phyloP scores from a whole-genome alignment of 2,329 filamentous ascomycete genomes.

The Sporothrix euskadiensis region DNA sequence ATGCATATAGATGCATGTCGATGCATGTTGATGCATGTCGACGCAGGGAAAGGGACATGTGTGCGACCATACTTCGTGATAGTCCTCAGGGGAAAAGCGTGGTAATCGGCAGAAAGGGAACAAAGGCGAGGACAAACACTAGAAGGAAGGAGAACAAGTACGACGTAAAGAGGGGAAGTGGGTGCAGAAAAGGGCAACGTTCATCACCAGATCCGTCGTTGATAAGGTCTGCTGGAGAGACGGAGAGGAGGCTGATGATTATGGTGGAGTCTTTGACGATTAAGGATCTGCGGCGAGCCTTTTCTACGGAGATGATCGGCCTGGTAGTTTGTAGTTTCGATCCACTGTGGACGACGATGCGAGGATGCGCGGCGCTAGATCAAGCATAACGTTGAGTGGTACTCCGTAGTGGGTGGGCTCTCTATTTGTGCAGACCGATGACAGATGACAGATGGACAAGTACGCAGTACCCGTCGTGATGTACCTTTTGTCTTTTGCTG shows the following conservation, averaged over 20 bases:
- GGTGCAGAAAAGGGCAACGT: background rate
- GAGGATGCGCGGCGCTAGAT: background rate
- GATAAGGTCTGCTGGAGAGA: background rate
- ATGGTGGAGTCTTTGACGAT: background rate
- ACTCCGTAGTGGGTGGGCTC: too few species aligned
- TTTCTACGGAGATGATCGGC: constrained; percentile 13
- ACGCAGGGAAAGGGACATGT: background rate
- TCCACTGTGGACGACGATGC: too few species aligned
- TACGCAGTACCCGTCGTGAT: background rate
- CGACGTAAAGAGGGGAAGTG: background rate
- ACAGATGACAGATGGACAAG: background rate
- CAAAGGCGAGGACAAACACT: background rate
- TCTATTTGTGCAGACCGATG: too few species aligned
- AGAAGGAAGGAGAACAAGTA: background rate
- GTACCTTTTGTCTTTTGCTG: too few species aligned
- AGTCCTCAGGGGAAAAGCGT: background rate
- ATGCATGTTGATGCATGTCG: background rate
- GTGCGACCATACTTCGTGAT: background rate
- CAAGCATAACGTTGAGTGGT: constrained; percentile 6
- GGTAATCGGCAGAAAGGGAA: background rate
- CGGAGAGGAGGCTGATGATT: background rate
- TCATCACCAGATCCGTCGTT: background rate
- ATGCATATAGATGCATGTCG: background rate
- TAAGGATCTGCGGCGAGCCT: background rate
- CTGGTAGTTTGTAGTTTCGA: background rate